Percentiles rank a stretch among this genome's conserved stretches.
These are phyloP conservation scores for Colletotrichum musicola DNA, from an alignment of 2,329 filamentous ascomycete species.

Conservation along the genomic window DNA sequence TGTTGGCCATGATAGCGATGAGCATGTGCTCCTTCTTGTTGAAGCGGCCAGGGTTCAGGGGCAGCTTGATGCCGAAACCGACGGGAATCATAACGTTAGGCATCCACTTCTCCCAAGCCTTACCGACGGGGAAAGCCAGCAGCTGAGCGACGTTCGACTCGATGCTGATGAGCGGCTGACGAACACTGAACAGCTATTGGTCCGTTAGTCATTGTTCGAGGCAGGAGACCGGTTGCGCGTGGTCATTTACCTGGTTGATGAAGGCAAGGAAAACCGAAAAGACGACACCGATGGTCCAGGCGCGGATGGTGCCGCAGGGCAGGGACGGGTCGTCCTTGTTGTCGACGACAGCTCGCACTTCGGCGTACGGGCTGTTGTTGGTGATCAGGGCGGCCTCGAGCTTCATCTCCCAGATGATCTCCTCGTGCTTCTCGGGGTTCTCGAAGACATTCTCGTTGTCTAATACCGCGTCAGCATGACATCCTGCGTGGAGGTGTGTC, in stretches of 20 bases:
- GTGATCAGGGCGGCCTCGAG: conserved; percentile 66
- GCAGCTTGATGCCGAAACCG: conserved; percentile 57
- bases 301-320: conserved; percentile 67
- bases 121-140: conserved; percentile 67
- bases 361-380: conserved; percentile 69
- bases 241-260: conserved; percentile 58
- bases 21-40: conserved; percentile 72
- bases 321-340: conserved; percentile 65
- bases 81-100: conserved; percentile 64
- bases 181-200: conserved; percentile 64
- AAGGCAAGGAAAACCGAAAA: conserved; percentile 64
- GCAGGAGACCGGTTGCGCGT: background rate
- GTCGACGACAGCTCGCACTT: conserved; percentile 67
- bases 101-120: conserved; percentile 62
- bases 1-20: conserved; percentile 72
- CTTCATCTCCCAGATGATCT: conserved; percentile 66
- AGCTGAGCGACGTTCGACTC: conserved; percentile 69
- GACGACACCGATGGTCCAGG: conserved; percentile 65
- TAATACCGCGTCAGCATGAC: background rate
- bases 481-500: conserved; percentile 45
- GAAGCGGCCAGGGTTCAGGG: conserved; percentile 68
- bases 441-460: conserved; percentile 47
- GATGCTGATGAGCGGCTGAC: conserved; percentile 66
- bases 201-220: background rate
- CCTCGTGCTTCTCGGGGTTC: conserved; percentile 60